A percentile compares a stretch with the other conserved stretches of the same genome.
phyloP scores from a whole-genome alignment of 345 rosid genomes.

The Hypericum perforatum region DNA sequence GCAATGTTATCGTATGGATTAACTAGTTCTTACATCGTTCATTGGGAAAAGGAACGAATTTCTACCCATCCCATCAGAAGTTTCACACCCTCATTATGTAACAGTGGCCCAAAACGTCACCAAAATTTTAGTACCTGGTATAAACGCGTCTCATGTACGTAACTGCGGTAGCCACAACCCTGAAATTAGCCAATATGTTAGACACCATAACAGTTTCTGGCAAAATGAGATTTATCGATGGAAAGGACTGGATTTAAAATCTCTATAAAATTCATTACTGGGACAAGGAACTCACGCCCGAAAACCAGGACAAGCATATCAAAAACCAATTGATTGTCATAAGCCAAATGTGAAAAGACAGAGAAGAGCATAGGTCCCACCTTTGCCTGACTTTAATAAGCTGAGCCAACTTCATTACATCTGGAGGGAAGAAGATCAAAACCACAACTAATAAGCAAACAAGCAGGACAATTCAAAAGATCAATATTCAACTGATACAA shows the following conservation, averaged over 20 bases:
- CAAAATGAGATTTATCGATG: no score
- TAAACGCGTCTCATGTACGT: conserved; percentile 95
- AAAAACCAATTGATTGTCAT: background rate
- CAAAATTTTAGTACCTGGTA: conserved; percentile 40
- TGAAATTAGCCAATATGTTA: conserved; percentile 27
- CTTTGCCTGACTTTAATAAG: conserved; percentile 87
- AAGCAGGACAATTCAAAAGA: background rate
- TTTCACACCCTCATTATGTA: no score
- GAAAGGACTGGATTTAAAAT: no score
- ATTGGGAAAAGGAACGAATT: no score
- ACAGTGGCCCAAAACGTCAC: background rate
- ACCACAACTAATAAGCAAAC: conserved; percentile 2
- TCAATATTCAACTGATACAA: background rate
- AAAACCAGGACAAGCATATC: no score
- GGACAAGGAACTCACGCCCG: no score
- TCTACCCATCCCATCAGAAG: no score
- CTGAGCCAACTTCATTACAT: conserved; percentile 72
- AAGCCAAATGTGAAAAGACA: background rate
- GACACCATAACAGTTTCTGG: background rate
- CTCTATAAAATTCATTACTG: no score
- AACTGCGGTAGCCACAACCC: conserved; percentile 90
- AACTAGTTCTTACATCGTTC: no score
- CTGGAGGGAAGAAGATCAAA: conserved; percentile 29
- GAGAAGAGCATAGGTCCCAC: conserved; percentile 31
- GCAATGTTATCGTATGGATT: no score